Evolutionary conservation across 371 early-diverging fungal genomes (phyloP).

Genomic region (Mucor piriformis): DNA sequence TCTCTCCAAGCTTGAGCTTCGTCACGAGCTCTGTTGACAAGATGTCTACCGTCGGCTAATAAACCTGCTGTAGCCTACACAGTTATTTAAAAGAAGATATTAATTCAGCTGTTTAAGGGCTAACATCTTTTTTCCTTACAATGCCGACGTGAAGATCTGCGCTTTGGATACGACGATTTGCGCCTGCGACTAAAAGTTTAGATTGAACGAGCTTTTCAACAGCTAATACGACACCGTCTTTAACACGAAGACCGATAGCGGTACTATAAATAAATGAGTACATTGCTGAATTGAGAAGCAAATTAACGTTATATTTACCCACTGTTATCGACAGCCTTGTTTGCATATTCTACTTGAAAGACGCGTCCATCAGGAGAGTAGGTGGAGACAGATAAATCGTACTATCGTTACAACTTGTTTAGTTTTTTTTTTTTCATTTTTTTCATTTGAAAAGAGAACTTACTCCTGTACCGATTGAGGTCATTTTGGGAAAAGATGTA

Average conservation of each 20-base stretch:
- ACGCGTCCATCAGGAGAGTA: slow-evolving; percentile 99
- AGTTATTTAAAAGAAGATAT: too few species aligned
- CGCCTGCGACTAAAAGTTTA: slow-evolving; percentile 89
- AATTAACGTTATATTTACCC: slow-evolving; percentile 64
- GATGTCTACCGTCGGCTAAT: slow-evolving; percentile 92
- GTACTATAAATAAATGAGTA: slow-evolving; percentile 60
- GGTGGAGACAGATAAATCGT: slow-evolving; percentile 96
- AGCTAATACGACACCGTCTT: slow-evolving; percentile 95
- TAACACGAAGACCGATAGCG: slow-evolving; percentile 90
- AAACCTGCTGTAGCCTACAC: slow-evolving; percentile 89
- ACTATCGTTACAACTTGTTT: slow-evolving; percentile 54
- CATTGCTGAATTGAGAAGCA: background rate
- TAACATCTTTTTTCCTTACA: slow-evolving; percentile 53
- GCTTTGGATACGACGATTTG: slow-evolving; percentile 91
- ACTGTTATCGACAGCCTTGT: slow-evolving; percentile 97
- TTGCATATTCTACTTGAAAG: slow-evolving; percentile 98
- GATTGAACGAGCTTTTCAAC: slow-evolving; percentile 95
- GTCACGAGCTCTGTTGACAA: slow-evolving; percentile 89
- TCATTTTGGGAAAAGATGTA: slow-evolving; percentile 41
- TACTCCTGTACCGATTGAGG: slow-evolving; percentile 76
- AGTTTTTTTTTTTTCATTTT: background rate
- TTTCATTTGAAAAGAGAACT: slow-evolving; percentile 18
- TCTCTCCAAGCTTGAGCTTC: slow-evolving; percentile 92
- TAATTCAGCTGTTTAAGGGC: too few species aligned
- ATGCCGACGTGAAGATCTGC: slow-evolving; percentile 94